phyloP scores from a whole-genome alignment of 2,329 filamentous ascomycete genomes.

The Fusarium sp. region DNA sequence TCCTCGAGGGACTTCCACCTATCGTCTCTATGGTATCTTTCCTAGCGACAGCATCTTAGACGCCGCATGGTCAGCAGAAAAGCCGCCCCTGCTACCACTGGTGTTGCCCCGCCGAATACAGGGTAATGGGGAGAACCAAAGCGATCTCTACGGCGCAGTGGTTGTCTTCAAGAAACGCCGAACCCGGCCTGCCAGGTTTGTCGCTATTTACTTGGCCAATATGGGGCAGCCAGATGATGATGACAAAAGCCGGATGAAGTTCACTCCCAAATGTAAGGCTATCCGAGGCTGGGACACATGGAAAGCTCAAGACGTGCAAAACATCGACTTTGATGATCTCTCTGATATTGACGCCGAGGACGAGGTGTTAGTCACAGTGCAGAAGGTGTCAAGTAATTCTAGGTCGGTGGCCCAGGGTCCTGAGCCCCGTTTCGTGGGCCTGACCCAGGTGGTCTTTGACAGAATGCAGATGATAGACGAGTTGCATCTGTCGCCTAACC shows the following conservation, averaged over 20 bases:
- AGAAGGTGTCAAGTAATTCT: background rate
- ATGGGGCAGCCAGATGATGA: background rate
- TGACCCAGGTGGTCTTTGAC: background rate
- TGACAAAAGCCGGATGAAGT: background rate
- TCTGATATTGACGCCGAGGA: background rate
- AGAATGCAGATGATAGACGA: background rate
- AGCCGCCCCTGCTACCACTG: background rate
- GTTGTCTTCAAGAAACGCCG: background rate
- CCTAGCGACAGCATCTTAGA: background rate
- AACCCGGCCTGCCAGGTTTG: background rate
- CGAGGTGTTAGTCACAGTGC: background rate
- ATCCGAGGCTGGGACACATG: background rate
- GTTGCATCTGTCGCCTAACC: background rate
- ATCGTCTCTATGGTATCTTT: background rate
- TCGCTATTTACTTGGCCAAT: background rate
- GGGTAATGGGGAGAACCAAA: background rate
- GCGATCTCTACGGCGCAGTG: background rate
- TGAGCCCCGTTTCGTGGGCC: background rate
- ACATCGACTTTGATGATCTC: background rate
- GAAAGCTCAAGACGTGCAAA: background rate
- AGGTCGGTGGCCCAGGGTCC: background rate
- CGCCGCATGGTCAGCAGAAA: background rate
- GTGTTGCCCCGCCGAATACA: background rate
- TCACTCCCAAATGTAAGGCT: background rate
- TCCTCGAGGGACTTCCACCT: background rate